A percentile compares a stretch with the other conserved stretches of the same genome.
phyloP scores from a whole-genome alignment of 176 grass and related monocot species.

The Oryza rufipogon region DNA sequence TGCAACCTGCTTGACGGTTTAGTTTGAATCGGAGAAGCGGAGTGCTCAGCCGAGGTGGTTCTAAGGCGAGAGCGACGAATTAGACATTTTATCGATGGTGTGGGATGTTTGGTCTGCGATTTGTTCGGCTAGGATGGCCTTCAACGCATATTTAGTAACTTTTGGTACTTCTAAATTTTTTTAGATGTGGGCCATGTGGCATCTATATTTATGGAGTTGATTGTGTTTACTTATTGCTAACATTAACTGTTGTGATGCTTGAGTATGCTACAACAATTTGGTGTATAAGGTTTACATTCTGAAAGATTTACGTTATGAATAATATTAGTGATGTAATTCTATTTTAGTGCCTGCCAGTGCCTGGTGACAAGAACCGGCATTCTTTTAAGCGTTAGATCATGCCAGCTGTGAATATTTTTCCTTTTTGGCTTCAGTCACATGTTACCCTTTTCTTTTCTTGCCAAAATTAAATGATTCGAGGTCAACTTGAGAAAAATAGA shows the following conservation, averaged over 20 bases:
- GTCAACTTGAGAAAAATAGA: slow-evolving; percentile 7
- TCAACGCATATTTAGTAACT: neutral
- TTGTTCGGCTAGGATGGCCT: slow-evolving; percentile 4
- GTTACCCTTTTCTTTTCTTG: neutral
- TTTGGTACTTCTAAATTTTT: neutral
- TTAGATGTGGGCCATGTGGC: slow-evolving; percentile 1
- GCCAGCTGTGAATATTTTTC: neutral
- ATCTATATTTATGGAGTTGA: neutral
- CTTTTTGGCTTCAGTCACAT: neutral
- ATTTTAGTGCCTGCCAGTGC: neutral
- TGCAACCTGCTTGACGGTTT: neutral
- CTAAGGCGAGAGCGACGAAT: neutral
- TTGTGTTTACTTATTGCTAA: slow-evolving; percentile 9
- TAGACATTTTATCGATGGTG: neutral
- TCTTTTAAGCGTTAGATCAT: slow-evolving; percentile 7
- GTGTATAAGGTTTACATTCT: neutral
- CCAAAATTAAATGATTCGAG: neutral
- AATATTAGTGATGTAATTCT: neutral
- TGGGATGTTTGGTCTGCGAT: neutral
- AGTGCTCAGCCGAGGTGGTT: neutral
- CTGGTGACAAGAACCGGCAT: neutral
- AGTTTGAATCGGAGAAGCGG: neutral
- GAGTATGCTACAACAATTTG: neutral
- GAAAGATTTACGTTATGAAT: slow-evolving; percentile 2
- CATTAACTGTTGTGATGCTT: slow-evolving; percentile 23